phyloP scores from a whole-genome alignment of 495 filamentous ascomycete species.

The Haplographium delicatum region DNA sequence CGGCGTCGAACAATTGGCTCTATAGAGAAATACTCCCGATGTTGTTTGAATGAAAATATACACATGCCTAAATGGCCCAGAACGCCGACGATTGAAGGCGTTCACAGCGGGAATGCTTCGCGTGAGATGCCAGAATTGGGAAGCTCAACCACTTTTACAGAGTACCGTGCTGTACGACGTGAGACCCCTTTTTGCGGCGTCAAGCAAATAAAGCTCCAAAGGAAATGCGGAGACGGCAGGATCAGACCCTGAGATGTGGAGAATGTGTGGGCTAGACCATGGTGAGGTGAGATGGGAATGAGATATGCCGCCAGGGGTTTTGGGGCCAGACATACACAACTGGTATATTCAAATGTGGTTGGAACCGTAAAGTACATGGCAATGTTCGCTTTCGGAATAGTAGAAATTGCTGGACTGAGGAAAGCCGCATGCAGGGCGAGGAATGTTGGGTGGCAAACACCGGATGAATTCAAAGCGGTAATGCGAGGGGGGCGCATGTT shows the following conservation, averaged over 20 bases:
- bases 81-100: background rate
- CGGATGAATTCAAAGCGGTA: constrained; percentile 12
- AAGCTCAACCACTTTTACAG: no score
- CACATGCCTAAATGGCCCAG: constrained; percentile 1
- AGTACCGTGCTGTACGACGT: background rate
- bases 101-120: background rate
- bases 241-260: constrained; percentile 1
- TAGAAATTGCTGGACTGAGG: no score
- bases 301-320: no score
- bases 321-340: no score
- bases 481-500: constrained; percentile 1
- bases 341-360: no score
- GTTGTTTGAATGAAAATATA: no score
- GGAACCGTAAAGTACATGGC: no score
- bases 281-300: background rate
- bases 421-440: no score
- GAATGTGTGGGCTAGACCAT: background rate
- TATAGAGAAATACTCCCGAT: background rate
- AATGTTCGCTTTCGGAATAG: background rate
- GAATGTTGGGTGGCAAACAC: background rate
- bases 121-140: background rate
- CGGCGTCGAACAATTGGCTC: no score
- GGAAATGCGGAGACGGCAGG: background rate
- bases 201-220: background rate
- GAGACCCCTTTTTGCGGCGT: background rate